Percentiles rank a stretch among this genome's conserved stretches.
phyloP scores from a whole-genome alignment of 1,139 yeast genomes.

The Yamadazyma jaroonii region DNA sequence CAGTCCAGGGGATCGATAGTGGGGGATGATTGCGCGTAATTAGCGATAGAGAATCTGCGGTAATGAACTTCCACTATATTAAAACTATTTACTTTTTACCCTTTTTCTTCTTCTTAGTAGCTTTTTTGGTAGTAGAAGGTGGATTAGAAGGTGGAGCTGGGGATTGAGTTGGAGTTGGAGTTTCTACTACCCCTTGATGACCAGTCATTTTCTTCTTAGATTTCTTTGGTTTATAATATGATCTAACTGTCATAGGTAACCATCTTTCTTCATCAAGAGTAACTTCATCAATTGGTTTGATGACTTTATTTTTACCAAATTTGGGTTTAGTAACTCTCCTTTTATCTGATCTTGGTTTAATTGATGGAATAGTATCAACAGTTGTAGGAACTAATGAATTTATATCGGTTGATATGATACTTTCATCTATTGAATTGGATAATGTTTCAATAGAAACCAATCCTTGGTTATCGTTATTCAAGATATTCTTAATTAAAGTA shows the following conservation, averaged over 20 bases:
- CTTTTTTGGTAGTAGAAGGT: slow-evolving; percentile 15
- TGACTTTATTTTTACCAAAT: slow-evolving; percentile 36
- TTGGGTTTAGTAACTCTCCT: slow-evolving; percentile 27
- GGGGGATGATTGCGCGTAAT: not conserved
- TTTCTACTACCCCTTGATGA: slow-evolving; percentile 58
- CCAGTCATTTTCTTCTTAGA: slow-evolving; percentile 63
- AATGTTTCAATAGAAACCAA: slow-evolving; percentile 39
- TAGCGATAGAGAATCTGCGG: not conserved
- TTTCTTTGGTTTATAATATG: slow-evolving; percentile 76
- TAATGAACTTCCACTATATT: not conserved
- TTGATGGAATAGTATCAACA: slow-evolving; percentile 1
- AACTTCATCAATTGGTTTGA: slow-evolving; percentile 30
- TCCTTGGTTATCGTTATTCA: slow-evolving; percentile 20
- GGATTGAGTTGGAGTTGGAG: slow-evolving; percentile 14
- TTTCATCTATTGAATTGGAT: slow-evolving; percentile 20
- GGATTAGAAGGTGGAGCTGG: slow-evolving; percentile 16
- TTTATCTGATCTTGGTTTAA: slow-evolving; percentile 18
- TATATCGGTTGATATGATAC: slow-evolving; percentile 26
- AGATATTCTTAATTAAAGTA: slow-evolving; percentile 29
- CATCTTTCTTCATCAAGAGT: slow-evolving; percentile 66
- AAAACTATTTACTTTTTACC: slow-evolving; percentile 30
- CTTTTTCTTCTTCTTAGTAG: slow-evolving; percentile 19
- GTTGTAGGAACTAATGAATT: slow-evolving; percentile 18
- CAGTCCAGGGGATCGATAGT: not conserved
- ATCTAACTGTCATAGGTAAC: slow-evolving; percentile 84